Conservation (phyloP, 805 yeast genomes). For the Lachancea thermotolerans region DNA sequence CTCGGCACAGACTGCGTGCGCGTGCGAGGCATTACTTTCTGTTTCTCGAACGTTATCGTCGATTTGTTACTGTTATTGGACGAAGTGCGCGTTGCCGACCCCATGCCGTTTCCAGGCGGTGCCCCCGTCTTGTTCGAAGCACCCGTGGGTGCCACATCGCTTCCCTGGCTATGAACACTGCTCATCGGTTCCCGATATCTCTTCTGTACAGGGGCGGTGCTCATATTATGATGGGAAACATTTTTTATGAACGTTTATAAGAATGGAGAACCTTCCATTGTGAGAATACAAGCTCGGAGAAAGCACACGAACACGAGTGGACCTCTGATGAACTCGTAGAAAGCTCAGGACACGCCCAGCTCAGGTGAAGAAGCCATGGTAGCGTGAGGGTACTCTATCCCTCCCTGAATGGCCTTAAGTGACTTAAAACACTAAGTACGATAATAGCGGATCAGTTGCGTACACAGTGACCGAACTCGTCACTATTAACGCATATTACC, state of each 20-base stretch:
- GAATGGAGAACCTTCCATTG: background rate
- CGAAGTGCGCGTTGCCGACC: slow-evolving; percentile 5
- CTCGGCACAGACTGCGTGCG: slow-evolving; percentile 37
- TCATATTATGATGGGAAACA: background rate
- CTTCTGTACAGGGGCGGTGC: background rate
- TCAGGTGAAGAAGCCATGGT: too few relatives aligned
- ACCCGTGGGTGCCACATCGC: slow-evolving; percentile 13
- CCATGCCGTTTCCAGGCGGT: slow-evolving; percentile 7
- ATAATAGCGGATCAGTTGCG: background rate
- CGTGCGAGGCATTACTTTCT: slow-evolving; percentile 51
- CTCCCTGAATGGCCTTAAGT: too few relatives aligned
- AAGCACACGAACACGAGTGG: too few relatives aligned
- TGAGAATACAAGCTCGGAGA: too few relatives aligned
- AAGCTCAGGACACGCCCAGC: background rate
- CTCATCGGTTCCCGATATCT: slow-evolving; percentile 12
- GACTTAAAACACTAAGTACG: background rate
- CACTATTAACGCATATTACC: background rate
- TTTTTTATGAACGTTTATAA: background rate
- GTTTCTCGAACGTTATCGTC: slow-evolving; percentile 40
- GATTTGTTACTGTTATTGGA: slow-evolving; percentile 12
- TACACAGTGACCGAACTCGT: background rate
- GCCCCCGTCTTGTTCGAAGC: slow-evolving; percentile 9
- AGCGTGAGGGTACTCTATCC: too few relatives aligned
- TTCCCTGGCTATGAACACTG: slow-evolving; percentile 22
- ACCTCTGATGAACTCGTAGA: background rate